Percentiles rank a stretch among this genome's conserved stretches.
These are phyloP conservation scores for Penicillium subrubescens DNA, from an alignment of 495 filamentous ascomycete genomes.

Conservation along the genomic window DNA sequence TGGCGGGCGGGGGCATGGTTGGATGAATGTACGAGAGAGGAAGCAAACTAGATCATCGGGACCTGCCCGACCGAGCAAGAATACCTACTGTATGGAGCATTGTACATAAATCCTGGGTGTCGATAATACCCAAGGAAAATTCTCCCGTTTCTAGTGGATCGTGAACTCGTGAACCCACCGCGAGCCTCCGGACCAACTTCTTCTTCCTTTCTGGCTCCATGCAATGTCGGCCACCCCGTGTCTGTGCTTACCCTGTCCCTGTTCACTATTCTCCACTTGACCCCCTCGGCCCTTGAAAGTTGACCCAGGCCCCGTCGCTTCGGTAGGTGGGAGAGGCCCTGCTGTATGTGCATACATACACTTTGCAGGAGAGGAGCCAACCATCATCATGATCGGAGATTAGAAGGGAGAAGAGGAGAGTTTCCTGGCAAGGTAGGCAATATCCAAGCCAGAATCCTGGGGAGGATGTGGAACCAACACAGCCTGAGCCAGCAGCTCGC, in stretches of 20 bases:
- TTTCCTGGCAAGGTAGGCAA: background rate
- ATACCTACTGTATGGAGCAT: background rate
- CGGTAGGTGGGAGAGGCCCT: slow-evolving; percentile 4
- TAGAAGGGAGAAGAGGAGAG: background rate
- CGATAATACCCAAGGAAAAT: background rate
- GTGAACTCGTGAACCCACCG: background rate
- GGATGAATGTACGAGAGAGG: background rate
- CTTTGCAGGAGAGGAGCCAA: background rate
- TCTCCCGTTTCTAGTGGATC: slow-evolving; percentile 1
- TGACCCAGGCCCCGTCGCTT: slow-evolving; percentile 5
- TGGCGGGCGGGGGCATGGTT: background rate
- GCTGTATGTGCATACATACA: background rate
- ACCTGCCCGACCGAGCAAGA: slow-evolving; percentile 15
- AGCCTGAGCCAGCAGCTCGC: background rate
- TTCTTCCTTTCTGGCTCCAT: slow-evolving; percentile 21
- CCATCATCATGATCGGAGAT: slow-evolving; percentile 7
- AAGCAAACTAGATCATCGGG: slow-evolving; percentile 1
- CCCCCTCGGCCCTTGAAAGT: background rate
- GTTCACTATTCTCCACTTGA: background rate
- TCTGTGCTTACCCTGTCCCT: slow-evolving; percentile 16
- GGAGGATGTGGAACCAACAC: background rate
- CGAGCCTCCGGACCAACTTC: slow-evolving; percentile 15
- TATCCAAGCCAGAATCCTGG: background rate
- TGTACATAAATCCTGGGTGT: background rate
- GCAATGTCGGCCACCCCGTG: slow-evolving; percentile 27